Percentiles rank a stretch among this genome's conserved stretches.
phyloP scores from a whole-genome alignment of 2,329 filamentous ascomycete genomes.

The Pyricularia sp. region DNA sequence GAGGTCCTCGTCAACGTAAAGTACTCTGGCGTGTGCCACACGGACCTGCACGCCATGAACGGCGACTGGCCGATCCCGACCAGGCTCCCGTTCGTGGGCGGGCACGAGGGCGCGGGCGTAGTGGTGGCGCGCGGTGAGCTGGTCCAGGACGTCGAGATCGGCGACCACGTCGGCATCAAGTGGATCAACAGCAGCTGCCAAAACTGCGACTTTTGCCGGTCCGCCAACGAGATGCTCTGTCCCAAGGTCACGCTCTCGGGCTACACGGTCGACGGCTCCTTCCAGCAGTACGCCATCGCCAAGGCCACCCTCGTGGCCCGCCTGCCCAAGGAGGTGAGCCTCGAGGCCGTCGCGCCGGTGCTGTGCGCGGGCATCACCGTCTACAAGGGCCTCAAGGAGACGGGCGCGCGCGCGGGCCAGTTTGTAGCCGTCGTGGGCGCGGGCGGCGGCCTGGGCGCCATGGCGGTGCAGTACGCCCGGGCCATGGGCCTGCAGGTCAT shows the following conservation, averaged over 20 bases:
- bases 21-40: conserved; percentile 67
- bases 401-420: conserved; percentile 54
- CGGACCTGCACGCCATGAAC: conserved; percentile 68
- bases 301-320: conserved; percentile 80
- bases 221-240: conserved; percentile 77
- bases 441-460: conserved; percentile 59
- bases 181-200: conserved; percentile 90
- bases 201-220: conserved; percentile 73
- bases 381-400: conserved; percentile 70
- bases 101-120: conserved; percentile 72
- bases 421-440: conserved; percentile 67
- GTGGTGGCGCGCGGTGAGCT: conserved; percentile 73
- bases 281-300: conserved; percentile 86
- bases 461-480: conserved; percentile 80
- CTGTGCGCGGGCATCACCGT: conserved; percentile 68
- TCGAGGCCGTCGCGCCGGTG: conserved; percentile 70
- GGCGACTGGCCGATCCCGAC: conserved; percentile 81
- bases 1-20: conserved; percentile 21
- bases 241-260: conserved; percentile 66
- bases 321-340: conserved; percentile 65
- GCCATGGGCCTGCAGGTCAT: conserved; percentile 80
- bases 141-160: conserved; percentile 68
- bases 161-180: conserved; percentile 82
- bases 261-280: conserved; percentile 86
- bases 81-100: conserved; percentile 79